These are phyloP conservation scores for Kodamaea arcana DNA, from an alignment of 1,139 yeast genomes.

Conservation along the genomic window DNA sequence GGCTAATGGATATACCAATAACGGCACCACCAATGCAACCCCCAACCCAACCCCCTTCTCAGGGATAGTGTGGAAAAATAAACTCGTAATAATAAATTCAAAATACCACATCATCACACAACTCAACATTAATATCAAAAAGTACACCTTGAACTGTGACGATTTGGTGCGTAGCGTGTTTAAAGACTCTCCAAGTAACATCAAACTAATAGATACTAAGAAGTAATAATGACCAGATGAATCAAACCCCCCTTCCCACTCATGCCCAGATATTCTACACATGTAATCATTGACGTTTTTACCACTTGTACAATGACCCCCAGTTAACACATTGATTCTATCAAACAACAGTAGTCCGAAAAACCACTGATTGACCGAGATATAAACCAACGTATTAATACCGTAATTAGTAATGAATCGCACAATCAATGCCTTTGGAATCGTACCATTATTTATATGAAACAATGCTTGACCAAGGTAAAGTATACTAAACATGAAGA, in stretches of 20 bases:
- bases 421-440: constrained; percentile 7
- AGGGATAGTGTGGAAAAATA: constrained; percentile 56
- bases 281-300: neutral
- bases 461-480: constrained; percentile 11
- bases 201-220: constrained; percentile 44
- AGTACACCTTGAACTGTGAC: neutral
- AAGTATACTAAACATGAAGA: constrained; percentile 25
- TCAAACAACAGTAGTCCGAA: constrained; percentile 47
- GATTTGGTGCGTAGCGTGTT: constrained; percentile 7
- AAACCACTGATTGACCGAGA: constrained; percentile 35
- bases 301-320: constrained; percentile 35
- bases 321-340: constrained; percentile 33
- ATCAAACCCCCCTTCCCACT: constrained; percentile 59
- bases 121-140: constrained; percentile 3
- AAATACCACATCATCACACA: constrained; percentile 37
- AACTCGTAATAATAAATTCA: constrained; percentile 50
- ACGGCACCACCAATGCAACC: constrained; percentile 32
- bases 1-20: neutral
- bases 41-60: constrained; percentile 54
- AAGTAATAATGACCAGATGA: constrained; percentile 62
- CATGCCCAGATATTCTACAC: constrained; percentile 17
- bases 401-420: constrained; percentile 11
- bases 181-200: constrained; percentile 35
- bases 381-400: constrained; percentile 14
- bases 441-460: constrained; percentile 3